Evolutionary conservation across 2,329 filamentous ascomycete species (phyloP).

Genomic region (Ophiostoma piceae): DNA sequence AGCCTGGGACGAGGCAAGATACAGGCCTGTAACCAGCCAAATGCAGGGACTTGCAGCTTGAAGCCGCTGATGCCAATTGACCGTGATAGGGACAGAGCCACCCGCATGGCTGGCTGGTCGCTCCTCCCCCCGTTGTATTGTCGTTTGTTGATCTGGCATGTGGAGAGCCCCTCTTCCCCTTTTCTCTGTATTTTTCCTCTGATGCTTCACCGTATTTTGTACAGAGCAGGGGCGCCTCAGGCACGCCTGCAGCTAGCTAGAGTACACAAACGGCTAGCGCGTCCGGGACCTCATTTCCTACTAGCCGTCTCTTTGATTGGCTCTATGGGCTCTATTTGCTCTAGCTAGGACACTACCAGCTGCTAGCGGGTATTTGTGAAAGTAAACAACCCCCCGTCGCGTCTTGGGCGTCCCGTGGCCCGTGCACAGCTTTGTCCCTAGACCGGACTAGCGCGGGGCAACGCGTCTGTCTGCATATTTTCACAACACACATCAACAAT

Average conservation of each 20-base stretch:
- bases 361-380: neutral
- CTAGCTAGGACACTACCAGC: neutral
- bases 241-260: slow-evolving; percentile 18
- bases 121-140: neutral
- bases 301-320: neutral
- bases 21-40: neutral
- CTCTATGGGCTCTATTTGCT: neutral
- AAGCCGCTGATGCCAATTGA: too few species aligned
- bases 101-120: neutral
- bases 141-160: slow-evolving; percentile 18
- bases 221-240: slow-evolving; percentile 21
- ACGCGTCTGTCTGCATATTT: slow-evolving; percentile 15
- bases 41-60: neutral
- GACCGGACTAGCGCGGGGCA: slow-evolving; percentile 25
- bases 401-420: slow-evolving; percentile 19
- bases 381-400: slow-evolving; percentile 19
- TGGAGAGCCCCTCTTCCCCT: slow-evolving; percentile 13
- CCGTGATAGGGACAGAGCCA: neutral
- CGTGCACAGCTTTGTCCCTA: slow-evolving; percentile 25
- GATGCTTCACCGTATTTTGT: slow-evolving; percentile 12
- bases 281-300: slow-evolving; percentile 20
- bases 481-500: neutral
- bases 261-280: slow-evolving; percentile 23
- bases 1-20: neutral
- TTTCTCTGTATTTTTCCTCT: slow-evolving; percentile 5